These are phyloP conservation scores for Chloromonas sp. DNA, from an alignment of 163 green algal genomes.

Conservation along the genomic window DNA sequence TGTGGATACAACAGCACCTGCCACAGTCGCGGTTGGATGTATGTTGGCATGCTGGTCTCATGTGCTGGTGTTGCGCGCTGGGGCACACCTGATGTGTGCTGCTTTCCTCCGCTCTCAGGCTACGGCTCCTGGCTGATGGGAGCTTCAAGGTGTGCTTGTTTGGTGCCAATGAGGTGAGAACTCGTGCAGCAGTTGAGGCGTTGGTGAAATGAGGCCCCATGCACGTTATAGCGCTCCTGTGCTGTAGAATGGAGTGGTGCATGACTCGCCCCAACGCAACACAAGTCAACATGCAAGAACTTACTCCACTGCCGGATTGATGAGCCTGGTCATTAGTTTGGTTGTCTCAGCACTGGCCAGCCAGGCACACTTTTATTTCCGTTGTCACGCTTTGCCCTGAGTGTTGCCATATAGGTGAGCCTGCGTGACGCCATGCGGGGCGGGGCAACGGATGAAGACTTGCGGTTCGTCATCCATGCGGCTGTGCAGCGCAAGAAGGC, in stretches of 20 bases:
- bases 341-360: no score
- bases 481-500: slow-evolving; percentile 87
- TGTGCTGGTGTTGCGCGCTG: background rate
- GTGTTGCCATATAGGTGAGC: slow-evolving; percentile 36
- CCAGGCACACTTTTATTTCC: no score
- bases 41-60: background rate
- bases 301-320: no score
- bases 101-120: slow-evolving; percentile 19
- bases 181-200: background rate
- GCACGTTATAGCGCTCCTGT: no score
- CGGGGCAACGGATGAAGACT: slow-evolving; percentile 75
- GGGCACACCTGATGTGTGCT: background rate
- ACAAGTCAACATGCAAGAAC: no score
- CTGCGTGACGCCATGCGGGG: slow-evolving; percentile 86
- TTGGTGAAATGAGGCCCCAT: no score
- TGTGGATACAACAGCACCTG: background rate
- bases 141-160: slow-evolving; percentile 99
- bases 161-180: slow-evolving; percentile 72
- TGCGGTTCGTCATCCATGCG: slow-evolving; percentile 74
- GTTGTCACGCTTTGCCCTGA: no score
- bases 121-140: slow-evolving; percentile 94
- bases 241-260: no score
- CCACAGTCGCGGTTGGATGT: background rate
- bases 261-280: no score
- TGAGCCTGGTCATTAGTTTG: no score